Evolutionary conservation across 106 monocot genomes (phyloP), one percentile per base, ranked within the genome.

Genomic region (Dendrobium chrysotoxum): DNA sequence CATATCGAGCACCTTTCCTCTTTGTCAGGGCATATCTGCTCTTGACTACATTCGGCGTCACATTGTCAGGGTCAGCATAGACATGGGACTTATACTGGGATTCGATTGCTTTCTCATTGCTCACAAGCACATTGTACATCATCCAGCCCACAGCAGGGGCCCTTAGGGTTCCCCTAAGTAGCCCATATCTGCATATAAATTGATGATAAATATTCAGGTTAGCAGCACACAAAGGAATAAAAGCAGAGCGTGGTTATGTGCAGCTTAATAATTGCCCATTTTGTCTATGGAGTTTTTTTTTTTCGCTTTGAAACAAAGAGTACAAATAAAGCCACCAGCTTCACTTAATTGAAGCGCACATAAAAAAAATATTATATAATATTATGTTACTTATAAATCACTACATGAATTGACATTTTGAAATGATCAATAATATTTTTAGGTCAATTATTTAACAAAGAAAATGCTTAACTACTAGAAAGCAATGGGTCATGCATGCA

Each of bases 71-170:
- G 79, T 97, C 84, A 12, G 97, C 94, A 84, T 97, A 97, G 31
- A 97, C 97, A 83, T 97, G 97, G 17, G 97, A 97, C 61, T 88
- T 92, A 84, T 97, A 97, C 79, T 97, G 97, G 42, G 94, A 91
- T 86, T 89, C 79, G 67, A 97, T 94, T 1, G 97, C 79, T 54
- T 92, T 97, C 83, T 97, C 90, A 31, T 97, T 97, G 92, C 97
- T 97, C 28, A 97, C 97, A 10, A 97, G 92, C 64, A 92, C 79
- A 74, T 92, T 97, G 86, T 97, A 97, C 92, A 97, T 89, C 90
- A 97, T 90, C 94, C 92, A 92, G 74, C 97, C 97, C 4, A 97
- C 85, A 3, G 92, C 97, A 15, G 97, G 97, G 1, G 97, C 88
- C 70, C 92, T 87, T 25, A 97, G 81, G 28, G 97, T 92, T 23